Evolutionary conservation across 2,329 filamentous ascomycete species (phyloP).

Genomic region (Pestalotiopsis sp.): DNA sequence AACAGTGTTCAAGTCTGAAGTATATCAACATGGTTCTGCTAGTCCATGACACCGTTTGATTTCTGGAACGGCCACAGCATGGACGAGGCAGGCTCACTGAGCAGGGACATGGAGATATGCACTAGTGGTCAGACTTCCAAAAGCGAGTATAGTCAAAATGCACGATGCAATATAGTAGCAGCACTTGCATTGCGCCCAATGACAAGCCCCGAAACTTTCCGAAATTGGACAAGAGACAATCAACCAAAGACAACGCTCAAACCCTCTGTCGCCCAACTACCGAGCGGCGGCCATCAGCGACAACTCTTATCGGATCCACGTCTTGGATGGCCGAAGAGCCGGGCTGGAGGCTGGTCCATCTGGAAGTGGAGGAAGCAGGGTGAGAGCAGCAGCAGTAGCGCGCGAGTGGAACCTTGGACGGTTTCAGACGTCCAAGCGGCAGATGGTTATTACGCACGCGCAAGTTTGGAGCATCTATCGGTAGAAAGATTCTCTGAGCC

Average conservation of each 20-base stretch:
- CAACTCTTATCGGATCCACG: neutral
- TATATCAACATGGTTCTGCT: too few species aligned
- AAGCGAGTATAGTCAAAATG: too few species aligned
- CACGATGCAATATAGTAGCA: too few species aligned
- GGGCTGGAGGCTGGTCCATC: neutral
- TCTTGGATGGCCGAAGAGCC: neutral
- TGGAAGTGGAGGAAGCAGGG: neutral
- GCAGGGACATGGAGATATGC: too few species aligned
- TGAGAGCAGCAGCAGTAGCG: neutral
- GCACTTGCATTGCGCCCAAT: too few species aligned
- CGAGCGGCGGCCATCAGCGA: neutral
- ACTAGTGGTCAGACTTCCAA: too few species aligned
- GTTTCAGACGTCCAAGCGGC: neutral
- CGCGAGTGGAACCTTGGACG: neutral
- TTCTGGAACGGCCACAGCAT: too few species aligned
- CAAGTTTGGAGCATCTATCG: neutral
- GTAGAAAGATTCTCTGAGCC: neutral
- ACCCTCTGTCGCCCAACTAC: too few species aligned
- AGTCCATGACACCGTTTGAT: too few species aligned
- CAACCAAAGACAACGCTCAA: neutral
- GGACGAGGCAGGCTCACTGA: too few species aligned
- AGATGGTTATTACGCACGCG: conserved; percentile 1
- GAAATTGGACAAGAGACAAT: neutral
- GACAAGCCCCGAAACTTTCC: too few species aligned
- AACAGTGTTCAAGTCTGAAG: too few species aligned